Conservation (phyloP, 192 early-diverging fungal genomes). For the Backusella psychrophila region DNA sequence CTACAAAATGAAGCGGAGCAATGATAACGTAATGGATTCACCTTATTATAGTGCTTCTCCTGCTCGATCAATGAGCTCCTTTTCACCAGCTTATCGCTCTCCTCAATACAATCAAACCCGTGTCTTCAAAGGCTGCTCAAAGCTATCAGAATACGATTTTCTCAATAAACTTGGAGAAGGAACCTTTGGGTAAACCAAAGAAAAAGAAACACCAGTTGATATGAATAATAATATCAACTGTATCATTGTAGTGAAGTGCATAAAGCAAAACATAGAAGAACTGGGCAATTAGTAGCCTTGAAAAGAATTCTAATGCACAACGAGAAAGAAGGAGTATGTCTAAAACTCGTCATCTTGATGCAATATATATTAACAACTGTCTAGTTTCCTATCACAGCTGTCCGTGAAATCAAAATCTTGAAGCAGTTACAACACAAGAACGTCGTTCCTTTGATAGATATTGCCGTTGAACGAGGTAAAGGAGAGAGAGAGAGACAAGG, state of each 20-base stretch:
- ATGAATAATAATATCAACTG: background rate
- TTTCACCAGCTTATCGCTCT: conserved; percentile 14
- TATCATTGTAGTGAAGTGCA: conserved; percentile 72
- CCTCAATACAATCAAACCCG: background rate
- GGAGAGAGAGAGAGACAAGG: background rate
- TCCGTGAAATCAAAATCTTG: conserved; percentile 96
- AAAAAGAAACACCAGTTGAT: background rate
- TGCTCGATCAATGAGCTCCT: background rate
- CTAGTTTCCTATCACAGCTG: conserved; percentile 87
- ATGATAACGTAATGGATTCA: background rate
- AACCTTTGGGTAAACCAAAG: conserved; percentile 82
- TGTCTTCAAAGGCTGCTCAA: conserved; percentile 63
- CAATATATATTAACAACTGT: background rate
- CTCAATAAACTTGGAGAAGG: conserved; percentile 92
- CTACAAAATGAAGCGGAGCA: background rate
- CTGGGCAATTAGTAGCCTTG: conserved; percentile 74
- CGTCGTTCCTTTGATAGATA: conserved; percentile 73
- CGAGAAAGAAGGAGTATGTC: conserved; percentile 76
- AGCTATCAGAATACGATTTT: conserved; percentile 79
- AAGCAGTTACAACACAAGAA: conserved; percentile 81
- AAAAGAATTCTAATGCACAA: conserved; percentile 96
- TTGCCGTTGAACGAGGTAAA: conserved; percentile 66
- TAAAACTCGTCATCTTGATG: background rate
- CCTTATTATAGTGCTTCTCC: conserved; percentile 2
- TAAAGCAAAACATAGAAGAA: conserved; percentile 73